Evolutionary conservation across 2,329 filamentous ascomycete genomes (phyloP).

Genomic region (Penicillium carneum): DNA sequence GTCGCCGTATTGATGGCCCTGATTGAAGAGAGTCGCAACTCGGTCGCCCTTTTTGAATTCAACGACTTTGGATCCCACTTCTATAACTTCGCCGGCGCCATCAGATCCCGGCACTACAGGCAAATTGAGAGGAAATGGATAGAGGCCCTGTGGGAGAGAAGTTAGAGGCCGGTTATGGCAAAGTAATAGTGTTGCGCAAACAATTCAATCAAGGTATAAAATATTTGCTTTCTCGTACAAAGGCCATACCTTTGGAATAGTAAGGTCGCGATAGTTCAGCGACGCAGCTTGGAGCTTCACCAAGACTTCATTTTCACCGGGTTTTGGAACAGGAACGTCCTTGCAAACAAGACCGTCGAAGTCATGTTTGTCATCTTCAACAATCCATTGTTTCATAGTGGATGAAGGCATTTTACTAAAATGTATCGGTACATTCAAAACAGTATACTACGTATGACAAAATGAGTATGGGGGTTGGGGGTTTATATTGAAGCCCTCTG

Average conservation of each 20-base stretch:
- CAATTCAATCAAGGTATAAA: too few species aligned
- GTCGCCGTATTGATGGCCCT: conserved; percentile 61
- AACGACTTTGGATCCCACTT: conserved; percentile 63
- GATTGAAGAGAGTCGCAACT: conserved; percentile 66
- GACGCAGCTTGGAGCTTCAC: conserved; percentile 66
- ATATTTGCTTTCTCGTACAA: neutral
- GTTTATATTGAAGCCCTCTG: neutral
- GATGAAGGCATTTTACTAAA: conserved; percentile 48
- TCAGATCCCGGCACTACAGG: conserved; percentile 47
- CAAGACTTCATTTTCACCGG: conserved; percentile 75
- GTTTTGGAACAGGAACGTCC: conserved; percentile 62
- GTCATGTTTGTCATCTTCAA: conserved; percentile 58
- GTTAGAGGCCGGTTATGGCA: neutral
- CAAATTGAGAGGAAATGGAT: conserved; percentile 44
- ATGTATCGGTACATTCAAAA: neutral
- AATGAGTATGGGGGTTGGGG: neutral
- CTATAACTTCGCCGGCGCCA: conserved; percentile 56
- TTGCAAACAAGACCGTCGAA: conserved; percentile 68
- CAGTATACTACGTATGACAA: neutral
- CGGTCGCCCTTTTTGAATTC: conserved; percentile 66
- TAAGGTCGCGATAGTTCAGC: conserved; percentile 60
- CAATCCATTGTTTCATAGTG: conserved; percentile 63
- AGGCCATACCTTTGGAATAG: conserved; percentile 53
- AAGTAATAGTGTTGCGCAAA: neutral
- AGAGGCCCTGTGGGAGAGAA: conserved; percentile 36